These are phyloP conservation scores for Bipolaris zeicola DNA, from an alignment of 2,329 filamentous ascomycete species.

Conservation along the genomic window DNA sequence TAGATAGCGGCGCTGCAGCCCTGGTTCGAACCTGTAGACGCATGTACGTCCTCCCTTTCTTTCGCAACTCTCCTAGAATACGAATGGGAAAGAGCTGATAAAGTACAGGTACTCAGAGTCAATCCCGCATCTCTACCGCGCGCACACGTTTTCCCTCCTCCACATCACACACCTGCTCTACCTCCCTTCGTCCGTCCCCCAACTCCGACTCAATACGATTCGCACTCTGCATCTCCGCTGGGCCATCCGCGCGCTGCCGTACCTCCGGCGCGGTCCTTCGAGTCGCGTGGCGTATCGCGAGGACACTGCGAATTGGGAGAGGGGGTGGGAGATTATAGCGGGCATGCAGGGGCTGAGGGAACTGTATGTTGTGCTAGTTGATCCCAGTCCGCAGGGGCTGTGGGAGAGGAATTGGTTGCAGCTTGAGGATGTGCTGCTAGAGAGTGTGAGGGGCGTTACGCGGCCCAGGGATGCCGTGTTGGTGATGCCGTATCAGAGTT, in stretches of 20 bases:
- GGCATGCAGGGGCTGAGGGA: conserved; percentile 34
- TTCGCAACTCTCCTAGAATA: background rate
- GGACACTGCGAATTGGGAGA: conserved; percentile 44
- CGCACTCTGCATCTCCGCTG: conserved; percentile 39
- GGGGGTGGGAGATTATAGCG: conserved; percentile 35
- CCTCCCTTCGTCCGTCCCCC: conserved; percentile 36
- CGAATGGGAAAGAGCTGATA: background rate
- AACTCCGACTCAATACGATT: conserved; percentile 35
- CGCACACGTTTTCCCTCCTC: conserved; percentile 42
- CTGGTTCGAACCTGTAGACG: conserved; percentile 35
- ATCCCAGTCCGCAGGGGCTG: conserved; percentile 34
- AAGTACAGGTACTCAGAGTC: conserved; percentile 40
- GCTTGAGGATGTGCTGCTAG: conserved; percentile 33
- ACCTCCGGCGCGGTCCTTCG: conserved; percentile 30
- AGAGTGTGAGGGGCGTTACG: conserved; percentile 29
- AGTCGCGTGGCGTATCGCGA: conserved; percentile 40
- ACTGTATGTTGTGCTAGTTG: conserved; percentile 35
- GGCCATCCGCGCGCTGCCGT: conserved; percentile 43
- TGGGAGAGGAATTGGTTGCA: conserved; percentile 42
- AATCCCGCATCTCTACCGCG: conserved; percentile 35
- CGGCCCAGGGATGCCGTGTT: conserved; percentile 28
- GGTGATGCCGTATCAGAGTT: conserved; percentile 39
- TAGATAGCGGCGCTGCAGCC: conserved; percentile 17
- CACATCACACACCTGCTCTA: conserved; percentile 43
- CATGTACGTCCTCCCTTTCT: conserved; percentile 26